Base-by-base conservation (phyloP, 2,329 filamentous ascomycete genomes). In the Epichloe amarillans region DNA sequence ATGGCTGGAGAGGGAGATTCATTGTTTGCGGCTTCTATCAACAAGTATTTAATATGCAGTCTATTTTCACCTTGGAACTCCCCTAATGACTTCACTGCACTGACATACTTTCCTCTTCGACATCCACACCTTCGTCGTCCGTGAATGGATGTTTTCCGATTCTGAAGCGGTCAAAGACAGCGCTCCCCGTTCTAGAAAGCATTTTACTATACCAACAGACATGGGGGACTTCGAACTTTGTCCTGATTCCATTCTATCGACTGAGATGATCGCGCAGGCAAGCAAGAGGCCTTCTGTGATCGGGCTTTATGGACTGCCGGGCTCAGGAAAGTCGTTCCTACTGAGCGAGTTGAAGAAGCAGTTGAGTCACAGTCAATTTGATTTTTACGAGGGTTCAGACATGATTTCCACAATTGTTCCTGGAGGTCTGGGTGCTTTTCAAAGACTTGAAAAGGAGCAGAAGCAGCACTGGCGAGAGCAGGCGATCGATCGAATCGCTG, bases 231-330 rank as follows among this genome's bases (percentile, higher is more conserved):
- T 19, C 10, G 3, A 42, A 19, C n/a, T 19, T 42, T 42, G 17
- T 23, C 19, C n/a, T 42, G 17, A 15, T 14, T 7, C 14, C 37
- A n/a, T 38, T 38, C 11, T 12, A 15, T 12, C 40, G 19, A 42
- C 11, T 33, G 42, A 10, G 30, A 45, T 15, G 23, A 30, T 14
- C 26, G 23, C 7, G 30, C 39, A 17, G 26, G 43, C 12, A 26
- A 38, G 17, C 26, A n/a, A 56, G 17, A 71, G 66, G 53, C 62
- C 70, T 12, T 57, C 57, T 2, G 60, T 80, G 17, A 61, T 82
- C 33, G 76, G 76, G 3, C 48, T 82, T 1, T 81, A 80, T 53
- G 77, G 77, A 5, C 19, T 81, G 38, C 64, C 75, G 2, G 76
- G 75, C 1, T 72, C 61, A n/a, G 77, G 77, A 4, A 81, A 81